Evolutionary conservation across 2,329 filamentous ascomycete species (phyloP), one percentile per base, ranked within the genome.

Genomic region (Claviceps sp.): DNA sequence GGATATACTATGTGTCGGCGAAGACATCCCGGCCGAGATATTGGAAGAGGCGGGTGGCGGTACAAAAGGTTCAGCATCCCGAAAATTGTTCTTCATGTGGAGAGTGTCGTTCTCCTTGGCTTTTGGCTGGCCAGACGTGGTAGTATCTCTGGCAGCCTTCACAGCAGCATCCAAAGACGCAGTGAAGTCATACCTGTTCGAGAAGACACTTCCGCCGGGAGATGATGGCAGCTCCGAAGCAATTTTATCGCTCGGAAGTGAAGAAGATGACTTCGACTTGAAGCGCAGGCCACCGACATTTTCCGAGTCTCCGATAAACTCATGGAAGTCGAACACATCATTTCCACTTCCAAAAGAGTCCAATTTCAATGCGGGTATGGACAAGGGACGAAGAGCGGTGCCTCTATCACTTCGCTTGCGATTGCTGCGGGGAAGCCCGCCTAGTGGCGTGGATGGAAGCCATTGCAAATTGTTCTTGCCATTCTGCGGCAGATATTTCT

Each of bases 131-230:
- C 43, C 42, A 56, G 76, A 72, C 57, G 78, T 70, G 14, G 74
- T 1, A 34, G 30, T 57, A 57, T 81, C 81, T 63, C 87, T 86
- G 47, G 85, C 83, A 30, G 80, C 83, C 62, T 84, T 82, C 64
- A 91, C 85, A 13, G 89, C 89, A 50, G 89, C 89, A 50, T 78
- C 84, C 34, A 97, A 76, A 0, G 93, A 97, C n/a, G 88, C 88
- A 55, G 87, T 84, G 66, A 98, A 97, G 70, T 97, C 91, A 66
- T 98, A 98, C 51, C 93, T 85, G 67, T 90, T 90, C 47, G 89
- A 87, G 66, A 97, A 96, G 17, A 84, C 86, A 60, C 87, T 82
- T 26, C 82, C 81, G 57, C 78, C 81, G 1, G 79, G 77, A 2
- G 77, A 69, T 0, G 77, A 69, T 0, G 75, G 65, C 24, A 80